phyloP scores from a whole-genome alignment of 2,329 filamentous ascomycete genomes.

The Cordyceps tenuipes region DNA sequence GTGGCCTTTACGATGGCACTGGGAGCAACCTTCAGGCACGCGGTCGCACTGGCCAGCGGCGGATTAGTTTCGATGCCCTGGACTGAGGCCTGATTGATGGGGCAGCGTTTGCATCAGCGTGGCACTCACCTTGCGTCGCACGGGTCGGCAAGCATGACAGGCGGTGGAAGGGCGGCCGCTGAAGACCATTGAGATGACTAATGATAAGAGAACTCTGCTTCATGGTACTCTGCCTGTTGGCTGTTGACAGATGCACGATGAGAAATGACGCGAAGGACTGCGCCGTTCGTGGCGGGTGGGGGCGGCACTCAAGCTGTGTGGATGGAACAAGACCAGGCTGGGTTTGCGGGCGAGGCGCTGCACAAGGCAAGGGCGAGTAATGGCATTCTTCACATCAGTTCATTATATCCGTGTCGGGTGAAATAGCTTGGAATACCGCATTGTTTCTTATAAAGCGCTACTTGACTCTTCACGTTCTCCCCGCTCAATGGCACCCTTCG shows the following conservation, averaged over 20 bases:
- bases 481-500: conserved; percentile 30
- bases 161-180: conserved; percentile 22
- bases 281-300: neutral
- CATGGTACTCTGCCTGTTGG: too few relatives aligned
- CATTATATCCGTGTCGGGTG: too few relatives aligned
- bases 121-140: conserved; percentile 19
- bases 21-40: conserved; percentile 18
- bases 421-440: neutral
- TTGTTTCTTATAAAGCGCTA: neutral
- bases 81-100: neutral
- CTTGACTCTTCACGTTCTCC: neutral
- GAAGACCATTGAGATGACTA: conserved; percentile 19
- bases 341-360: too few relatives aligned
- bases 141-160: conserved; percentile 20
- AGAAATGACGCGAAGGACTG: neutral
- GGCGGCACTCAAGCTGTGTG: neutral
- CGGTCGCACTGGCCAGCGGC: conserved; percentile 18
- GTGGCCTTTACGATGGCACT: conserved; percentile 21
- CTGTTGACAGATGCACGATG: too few relatives aligned
- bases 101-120: neutral
- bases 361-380: neutral
- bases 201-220: neutral
- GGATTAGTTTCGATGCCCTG: neutral
- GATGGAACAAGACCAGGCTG: too few relatives aligned
- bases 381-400: neutral